Base-by-base conservation (phyloP, 2,329 filamentous ascomycete genomes). In the Lachnellula suecica region DNA sequence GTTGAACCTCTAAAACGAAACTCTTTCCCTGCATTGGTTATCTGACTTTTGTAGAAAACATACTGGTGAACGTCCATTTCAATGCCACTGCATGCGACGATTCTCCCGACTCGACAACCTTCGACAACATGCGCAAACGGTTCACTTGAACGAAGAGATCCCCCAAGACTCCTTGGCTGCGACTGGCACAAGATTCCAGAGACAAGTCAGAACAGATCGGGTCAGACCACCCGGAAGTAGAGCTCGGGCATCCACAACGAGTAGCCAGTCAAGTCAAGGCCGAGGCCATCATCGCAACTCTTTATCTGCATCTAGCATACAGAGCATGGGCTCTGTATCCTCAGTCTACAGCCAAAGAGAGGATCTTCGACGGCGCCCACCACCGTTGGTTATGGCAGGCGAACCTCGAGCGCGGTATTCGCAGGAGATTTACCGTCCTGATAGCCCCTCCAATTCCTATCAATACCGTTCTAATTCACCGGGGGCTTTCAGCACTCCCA, bases 71-170 rank as follows among this genome's bases (percentile, higher is more conserved):
- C 85, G 94, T 24, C 94, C 94, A 0, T 99, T 97, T 65, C 89
- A 95, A 71, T 99, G 94, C 62, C 94, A 97, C 70, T 99, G 94
- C 71, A 90, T 88, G 2, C 84, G 94, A 46, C 84, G 91, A 50
- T 99, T 99, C 69, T 97, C 94, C 9, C 84, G 93, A 44, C 81
- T 97, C 42, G 93, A 99, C 70, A 99, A 99, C 67, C 76, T 99
- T 47, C 85, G 94, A 53, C 94, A 99, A 68, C 94, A 99, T 77
- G 94, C 94, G 41, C 92, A 97, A 70, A 97, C 94, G 0, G 94
- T 99, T 1, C 94, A 99, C 69, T 89, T 96, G 52, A 97, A 97
- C 69, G 94, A 97, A 69, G 91, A 97, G 52, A 99, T 99, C 29
- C 94, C 94, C 3, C 85, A 86, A 37, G 91, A 97, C 69, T 97